These are phyloP conservation scores for Trichoderma atroviride DNA, from an alignment of 2,329 filamentous ascomycete genomes.

Conservation along the genomic window DNA sequence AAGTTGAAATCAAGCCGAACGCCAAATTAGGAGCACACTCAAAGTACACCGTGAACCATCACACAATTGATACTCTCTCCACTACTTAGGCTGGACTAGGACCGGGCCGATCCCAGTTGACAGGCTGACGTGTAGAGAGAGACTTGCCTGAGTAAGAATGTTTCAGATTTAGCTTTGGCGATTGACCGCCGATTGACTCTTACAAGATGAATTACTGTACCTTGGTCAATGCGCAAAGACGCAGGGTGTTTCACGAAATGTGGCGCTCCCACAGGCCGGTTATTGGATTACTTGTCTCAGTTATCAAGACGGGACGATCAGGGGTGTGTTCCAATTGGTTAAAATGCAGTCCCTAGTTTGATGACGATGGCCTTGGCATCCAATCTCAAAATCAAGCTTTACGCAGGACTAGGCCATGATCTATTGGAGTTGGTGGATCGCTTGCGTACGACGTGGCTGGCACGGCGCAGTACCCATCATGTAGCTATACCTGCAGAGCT, in stretches of 20 bases:
- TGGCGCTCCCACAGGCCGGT: not conserved
- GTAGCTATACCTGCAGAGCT: not conserved
- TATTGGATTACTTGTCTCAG: constrained; percentile 9
- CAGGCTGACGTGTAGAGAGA: not conserved
- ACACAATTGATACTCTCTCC: not conserved
- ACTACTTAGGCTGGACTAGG: not conserved
- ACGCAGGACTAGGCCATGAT: not conserved
- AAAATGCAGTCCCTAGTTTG: not conserved
- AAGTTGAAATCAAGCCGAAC: not conserved
- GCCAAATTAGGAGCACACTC: not conserved
- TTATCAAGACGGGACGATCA: not conserved
- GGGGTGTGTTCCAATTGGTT: not conserved
- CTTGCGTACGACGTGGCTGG: not conserved
- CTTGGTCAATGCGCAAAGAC: not conserved
- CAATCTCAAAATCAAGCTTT: not conserved
- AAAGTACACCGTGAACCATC: not conserved
- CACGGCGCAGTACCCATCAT: not conserved
- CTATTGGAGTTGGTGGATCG: not conserved
- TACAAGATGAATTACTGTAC: not conserved
- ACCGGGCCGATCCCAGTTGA: not conserved
- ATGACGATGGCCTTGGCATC: not conserved
- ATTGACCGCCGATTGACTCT: not conserved
- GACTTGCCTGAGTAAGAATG: constrained; percentile 2
- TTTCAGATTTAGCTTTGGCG: not conserved
- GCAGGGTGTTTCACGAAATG: too few species aligned